Conservation (phyloP, 148 eudicot genomes). For the Heliosperma pusillum region DNA sequence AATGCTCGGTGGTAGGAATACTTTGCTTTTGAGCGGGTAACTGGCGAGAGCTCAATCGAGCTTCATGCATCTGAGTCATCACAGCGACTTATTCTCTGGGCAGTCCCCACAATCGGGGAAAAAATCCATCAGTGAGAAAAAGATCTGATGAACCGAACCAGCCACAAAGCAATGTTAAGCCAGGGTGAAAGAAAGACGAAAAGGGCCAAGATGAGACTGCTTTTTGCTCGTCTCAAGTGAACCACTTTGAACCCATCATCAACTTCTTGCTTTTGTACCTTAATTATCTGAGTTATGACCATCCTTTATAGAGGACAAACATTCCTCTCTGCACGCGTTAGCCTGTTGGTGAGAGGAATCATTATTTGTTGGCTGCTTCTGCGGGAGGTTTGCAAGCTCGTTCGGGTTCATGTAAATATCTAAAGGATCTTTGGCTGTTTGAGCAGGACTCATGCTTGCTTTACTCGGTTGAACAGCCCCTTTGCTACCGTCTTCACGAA, state of each 20-base stretch:
- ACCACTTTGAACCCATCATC: slow-evolving; percentile 18
- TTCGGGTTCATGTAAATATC: slow-evolving; percentile 31
- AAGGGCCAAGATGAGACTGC: not conserved
- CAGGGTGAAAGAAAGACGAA: not conserved
- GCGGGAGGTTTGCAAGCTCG: slow-evolving; percentile 30
- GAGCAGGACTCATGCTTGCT: slow-evolving; percentile 38
- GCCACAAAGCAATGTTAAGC: slow-evolving; percentile 12
- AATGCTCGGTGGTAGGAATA: not conserved
- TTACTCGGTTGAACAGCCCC: slow-evolving; percentile 26
- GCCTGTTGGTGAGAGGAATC: slow-evolving; percentile 18
- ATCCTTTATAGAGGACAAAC: slow-evolving; percentile 9
- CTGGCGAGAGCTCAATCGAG: not conserved
- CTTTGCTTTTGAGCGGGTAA: not conserved
- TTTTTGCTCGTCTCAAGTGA: slow-evolving; percentile 1
- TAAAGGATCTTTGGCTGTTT: slow-evolving; percentile 34
- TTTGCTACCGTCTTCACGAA: slow-evolving; percentile 50
- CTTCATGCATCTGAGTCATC: not conserved
- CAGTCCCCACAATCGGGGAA: not conserved
- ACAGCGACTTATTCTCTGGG: not conserved
- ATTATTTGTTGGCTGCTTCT: slow-evolving; percentile 18
- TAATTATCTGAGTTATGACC: slow-evolving; percentile 1
- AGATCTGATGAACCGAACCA: slow-evolving; percentile 19
- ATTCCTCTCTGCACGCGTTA: slow-evolving; percentile 7
- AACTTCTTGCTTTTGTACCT: slow-evolving; percentile 21
- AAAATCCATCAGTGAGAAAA: not conserved